Evolutionary conservation across 495 filamentous ascomycete genomes (phyloP), one percentile per base, ranked within the genome.

Genomic region (Tuber brumale): DNA sequence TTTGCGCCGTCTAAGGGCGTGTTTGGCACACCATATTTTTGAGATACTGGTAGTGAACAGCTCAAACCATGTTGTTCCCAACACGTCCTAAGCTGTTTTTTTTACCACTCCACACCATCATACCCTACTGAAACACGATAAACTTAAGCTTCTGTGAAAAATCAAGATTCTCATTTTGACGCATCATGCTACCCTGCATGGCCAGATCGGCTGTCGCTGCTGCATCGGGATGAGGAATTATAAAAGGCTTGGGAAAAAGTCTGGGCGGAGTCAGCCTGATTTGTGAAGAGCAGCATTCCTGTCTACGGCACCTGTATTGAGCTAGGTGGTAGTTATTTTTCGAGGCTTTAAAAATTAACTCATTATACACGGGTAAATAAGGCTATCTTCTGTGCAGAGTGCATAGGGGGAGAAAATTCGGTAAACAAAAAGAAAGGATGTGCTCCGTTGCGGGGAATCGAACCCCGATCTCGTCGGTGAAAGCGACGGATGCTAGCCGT

Each of bases 381-480:
- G 3, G 14, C 6, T 35, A 18, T 12, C 27, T 35, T 7, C 12
- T 31, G 27, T 1, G 27, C 27, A 18, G 57, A 8, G 57, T 18
- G 6, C 31, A 66, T 1, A 66, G 27, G 7, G 1, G 27, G 35
- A 27, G 10, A 2, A 0, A 7, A 18, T 31, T 18, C 9, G 4
- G 57, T 35, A 14, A 19, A 45, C 61, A 71, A 35, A 35, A n/a
- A 74, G 37, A 77, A 73, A 43, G 27, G 69, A 77, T 37, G 31
- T 23, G 37, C 78, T 76, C 79, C 77, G 77, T 61, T 72, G 79
- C 79, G 79, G 79, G 79, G 79, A 77, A 81, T 81, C 61, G 79
- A 81, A 81, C 79, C 79, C 79, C 79, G 79, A 81, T 81, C 79
- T 80, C 75, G 75, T 81, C 79, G 79, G 78, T 79, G 77, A 79